phyloP scores from a whole-genome alignment of 2,329 filamentous ascomycete species.

The Gremmenia infestans region DNA sequence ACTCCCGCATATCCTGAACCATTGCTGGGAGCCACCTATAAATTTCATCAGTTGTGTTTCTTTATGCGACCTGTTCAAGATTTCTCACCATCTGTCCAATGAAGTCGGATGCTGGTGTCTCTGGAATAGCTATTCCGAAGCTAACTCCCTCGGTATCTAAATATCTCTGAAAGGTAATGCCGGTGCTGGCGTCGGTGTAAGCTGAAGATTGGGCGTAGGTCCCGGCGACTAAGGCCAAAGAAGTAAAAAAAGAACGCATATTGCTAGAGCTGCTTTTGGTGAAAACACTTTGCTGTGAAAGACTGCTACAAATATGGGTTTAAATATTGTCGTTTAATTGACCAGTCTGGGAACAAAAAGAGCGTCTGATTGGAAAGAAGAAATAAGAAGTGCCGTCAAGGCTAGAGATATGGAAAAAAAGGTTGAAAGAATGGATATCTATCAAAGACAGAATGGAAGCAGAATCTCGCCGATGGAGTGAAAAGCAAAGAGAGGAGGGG shows the following conservation, averaged over 20 bases:
- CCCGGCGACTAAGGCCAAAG: conserved; percentile 7
- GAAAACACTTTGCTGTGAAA: background rate
- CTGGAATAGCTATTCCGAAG: conserved; percentile 47
- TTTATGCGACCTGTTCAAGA: background rate
- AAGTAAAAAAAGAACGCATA: conserved; percentile 2
- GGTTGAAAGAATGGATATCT: background rate
- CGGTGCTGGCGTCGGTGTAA: conserved; percentile 41
- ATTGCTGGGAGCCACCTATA: conserved; percentile 1
- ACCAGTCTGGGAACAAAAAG: background rate
- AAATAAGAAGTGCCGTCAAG: no score
- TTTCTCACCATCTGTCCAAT: conserved; percentile 48
- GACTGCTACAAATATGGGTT: background rate
- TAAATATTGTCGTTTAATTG: background rate
- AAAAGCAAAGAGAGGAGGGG: background rate
- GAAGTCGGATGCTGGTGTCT: conserved; percentile 45
- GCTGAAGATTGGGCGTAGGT: conserved; percentile 15
- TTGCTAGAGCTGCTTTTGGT: background rate
- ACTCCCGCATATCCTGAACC: conserved; percentile 45
- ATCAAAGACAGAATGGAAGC: background rate
- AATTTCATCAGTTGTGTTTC: background rate
- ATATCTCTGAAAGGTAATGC: conserved; percentile 41
- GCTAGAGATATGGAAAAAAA: no score
- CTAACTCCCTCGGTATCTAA: conserved; percentile 36
- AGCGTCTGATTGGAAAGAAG: background rate
- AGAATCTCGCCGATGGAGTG: background rate